Base-by-base conservation (phyloP, 352 stramenopile species). In the Globisporangium spiculum region DNA sequence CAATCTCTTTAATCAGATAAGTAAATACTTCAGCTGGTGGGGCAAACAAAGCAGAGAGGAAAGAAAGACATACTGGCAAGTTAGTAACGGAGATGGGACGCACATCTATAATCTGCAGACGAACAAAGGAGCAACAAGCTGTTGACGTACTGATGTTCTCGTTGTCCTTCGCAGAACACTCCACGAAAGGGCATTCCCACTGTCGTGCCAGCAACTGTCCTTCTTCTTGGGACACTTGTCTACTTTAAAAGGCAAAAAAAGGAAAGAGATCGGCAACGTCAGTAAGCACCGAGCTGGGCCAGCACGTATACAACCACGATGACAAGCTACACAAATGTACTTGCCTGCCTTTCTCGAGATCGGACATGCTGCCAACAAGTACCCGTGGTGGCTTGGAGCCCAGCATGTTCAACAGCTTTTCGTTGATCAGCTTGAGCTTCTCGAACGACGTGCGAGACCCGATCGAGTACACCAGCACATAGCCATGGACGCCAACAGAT, bases 391-490 rank as follows among this genome's bases (percentile, higher is more conserved):
- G 93, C 36, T 92, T 89, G 64, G 96, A 97, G 20, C 96, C 94
- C 24, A 98, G 80, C 73, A 97, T 96, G 75, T 98, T 98, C 20
- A 98, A 74, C 8, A 99, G 80, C 63, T 96, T 94, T 53, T 98
- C 94, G 67, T 99, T 98, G 66, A 99, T 98, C 67, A 90, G 81
- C 77, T 92, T 89, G 63, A 99, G 92, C 76, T 97, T 98, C 57
- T 98, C 93, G 73, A 98, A 98, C 62, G 90, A 98, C 54, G 93
- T 90, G 60, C 92, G 83, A 65, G 90, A 97, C 59, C 89, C 89
- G 67, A 98, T 97, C 56, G 90, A 98, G 81, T 98, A 99, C 62
- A 98, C 91, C 12, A 99, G 76, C 67, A 97, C 88, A 76, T 99
- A 99, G 65, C 96, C 96, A 72, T 99, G 94, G 24, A 98, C 94